phyloP scores from a whole-genome alignment of 73 alveolate genomes.

The Diophrys sp. region DNA sequence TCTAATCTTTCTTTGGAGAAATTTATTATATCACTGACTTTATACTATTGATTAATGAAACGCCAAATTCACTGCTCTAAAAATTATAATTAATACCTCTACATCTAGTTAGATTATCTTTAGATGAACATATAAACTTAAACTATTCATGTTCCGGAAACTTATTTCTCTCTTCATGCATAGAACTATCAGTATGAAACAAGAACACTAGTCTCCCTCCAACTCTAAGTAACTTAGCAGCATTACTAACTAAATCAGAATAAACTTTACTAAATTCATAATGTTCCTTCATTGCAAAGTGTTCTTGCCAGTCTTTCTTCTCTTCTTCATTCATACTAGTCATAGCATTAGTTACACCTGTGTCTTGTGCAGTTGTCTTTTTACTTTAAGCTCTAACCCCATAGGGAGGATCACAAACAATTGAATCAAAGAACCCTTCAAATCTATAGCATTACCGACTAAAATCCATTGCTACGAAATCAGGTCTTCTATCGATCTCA shows the following conservation, averaged over 20 bases:
- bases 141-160: constrained; percentile 81
- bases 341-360: constrained; percentile 17
- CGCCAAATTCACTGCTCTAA: no score
- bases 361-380: constrained; percentile 29
- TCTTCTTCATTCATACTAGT: constrained; percentile 46
- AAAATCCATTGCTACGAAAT: constrained; percentile 73
- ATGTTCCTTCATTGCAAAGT: constrained; percentile 31
- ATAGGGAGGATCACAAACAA: constrained; percentile 98
- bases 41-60: no score
- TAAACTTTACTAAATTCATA: constrained; percentile 60
- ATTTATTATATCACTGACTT: no score
- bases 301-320: constrained; percentile 30
- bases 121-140: constrained; percentile 69
- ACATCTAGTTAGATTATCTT: constrained; percentile 30
- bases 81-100: no score
- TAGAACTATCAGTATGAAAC: constrained; percentile 80
- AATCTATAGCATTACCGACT: constrained; percentile 24
- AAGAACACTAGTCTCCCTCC: constrained; percentile 96
- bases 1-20: no score
- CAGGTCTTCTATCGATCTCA: constrained; percentile 71
- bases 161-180: constrained; percentile 69
- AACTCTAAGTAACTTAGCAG: constrained; percentile 71
- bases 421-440: constrained; percentile 79
- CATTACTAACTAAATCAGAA: constrained; percentile 79
- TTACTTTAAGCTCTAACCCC: constrained; percentile 95